A percentile compares a stretch with the other conserved stretches of the same genome.
phyloP scores from a whole-genome alignment of 306 rosid species.

The Datisca glomerata region DNA sequence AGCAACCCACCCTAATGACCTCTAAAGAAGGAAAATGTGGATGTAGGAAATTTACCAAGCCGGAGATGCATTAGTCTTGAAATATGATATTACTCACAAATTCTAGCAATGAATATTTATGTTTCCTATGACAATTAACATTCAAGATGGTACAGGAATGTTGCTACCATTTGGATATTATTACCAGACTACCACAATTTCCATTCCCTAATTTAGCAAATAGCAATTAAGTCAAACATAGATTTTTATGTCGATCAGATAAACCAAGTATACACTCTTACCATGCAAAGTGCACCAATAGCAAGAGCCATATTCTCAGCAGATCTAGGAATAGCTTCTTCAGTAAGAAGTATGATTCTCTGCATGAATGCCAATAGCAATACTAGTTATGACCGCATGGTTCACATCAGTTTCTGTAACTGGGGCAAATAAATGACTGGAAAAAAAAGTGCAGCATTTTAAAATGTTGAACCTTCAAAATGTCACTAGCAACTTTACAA shows the following conservation, averaged over 20 bases:
- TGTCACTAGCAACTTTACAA: conserved; percentile 61
- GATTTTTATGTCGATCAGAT: too few relatives aligned
- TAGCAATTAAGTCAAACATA: too few relatives aligned
- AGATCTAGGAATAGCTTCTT: conserved; percentile 78
- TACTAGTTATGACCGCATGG: conserved; percentile 1
- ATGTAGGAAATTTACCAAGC: not conserved
- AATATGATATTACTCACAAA: not conserved
- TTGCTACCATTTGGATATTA: too few relatives aligned
- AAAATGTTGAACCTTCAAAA: conserved; percentile 53
- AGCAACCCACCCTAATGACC: not conserved
- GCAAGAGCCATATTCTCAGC: conserved; percentile 95
- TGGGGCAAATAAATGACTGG: conserved; percentile 9
- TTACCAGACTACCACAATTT: too few relatives aligned
- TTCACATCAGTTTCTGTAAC: conserved; percentile 5
- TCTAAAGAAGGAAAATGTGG: not conserved
- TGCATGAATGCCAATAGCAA: conserved; percentile 28
- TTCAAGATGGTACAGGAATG: not conserved
- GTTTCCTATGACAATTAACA: too few relatives aligned
- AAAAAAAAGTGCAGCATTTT: conserved; percentile 8
- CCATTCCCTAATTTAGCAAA: too few relatives aligned
- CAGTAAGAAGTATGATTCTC: conserved; percentile 53
- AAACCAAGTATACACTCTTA: conserved; percentile 42
- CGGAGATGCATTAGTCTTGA: not conserved
- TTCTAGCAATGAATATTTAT: not conserved
- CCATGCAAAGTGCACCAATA: conserved; percentile 82